Percentiles rank a stretch among this genome's conserved stretches.
phyloP scores from a whole-genome alignment of 805 yeast genomes.

The Kuraishia cidri region DNA sequence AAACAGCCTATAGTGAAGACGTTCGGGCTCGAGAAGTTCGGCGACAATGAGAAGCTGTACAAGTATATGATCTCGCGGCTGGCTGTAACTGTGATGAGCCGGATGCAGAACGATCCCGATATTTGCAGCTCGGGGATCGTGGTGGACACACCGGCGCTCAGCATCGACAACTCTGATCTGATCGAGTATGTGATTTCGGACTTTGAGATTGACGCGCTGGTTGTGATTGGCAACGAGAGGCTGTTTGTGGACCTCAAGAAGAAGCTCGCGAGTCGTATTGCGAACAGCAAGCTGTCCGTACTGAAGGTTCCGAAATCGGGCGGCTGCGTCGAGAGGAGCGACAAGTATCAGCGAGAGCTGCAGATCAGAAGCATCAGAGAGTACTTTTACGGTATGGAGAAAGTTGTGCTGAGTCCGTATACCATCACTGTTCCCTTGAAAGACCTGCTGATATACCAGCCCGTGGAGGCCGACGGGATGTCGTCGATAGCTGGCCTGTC shows the following conservation, averaged over 20 bases:
- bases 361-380: slow-evolving; percentile 78
- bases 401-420: slow-evolving; percentile 71
- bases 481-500: slow-evolving; percentile 6
- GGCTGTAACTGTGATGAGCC: slow-evolving; percentile 23
- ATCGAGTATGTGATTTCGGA: slow-evolving; percentile 50
- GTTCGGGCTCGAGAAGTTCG: slow-evolving; percentile 59
- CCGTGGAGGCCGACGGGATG: slow-evolving; percentile 23
- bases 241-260: slow-evolving; percentile 54
- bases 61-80: slow-evolving; percentile 34
- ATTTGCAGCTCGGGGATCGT: slow-evolving; percentile 47
- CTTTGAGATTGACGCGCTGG: slow-evolving; percentile 48
- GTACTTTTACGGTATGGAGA: slow-evolving; percentile 77
- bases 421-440: slow-evolving; percentile 65
- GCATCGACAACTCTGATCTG: slow-evolving; percentile 36
- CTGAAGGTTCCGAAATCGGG: slow-evolving; percentile 63
- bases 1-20: slow-evolving; percentile 83
- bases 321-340: slow-evolving; percentile 73
- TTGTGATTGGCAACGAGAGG: slow-evolving; percentile 73
- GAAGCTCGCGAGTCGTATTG: slow-evolving; percentile 24
- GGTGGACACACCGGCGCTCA: slow-evolving; percentile 67
- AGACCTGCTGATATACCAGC: slow-evolving; percentile 55
- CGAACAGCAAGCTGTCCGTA: slow-evolving; percentile 26
- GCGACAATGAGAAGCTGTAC: slow-evolving; percentile 51
- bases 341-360: slow-evolving; percentile 51
- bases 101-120: slow-evolving; percentile 41